phyloP scores from a whole-genome alignment of 148 eudicot species.

The Chenopodium suecicum region DNA sequence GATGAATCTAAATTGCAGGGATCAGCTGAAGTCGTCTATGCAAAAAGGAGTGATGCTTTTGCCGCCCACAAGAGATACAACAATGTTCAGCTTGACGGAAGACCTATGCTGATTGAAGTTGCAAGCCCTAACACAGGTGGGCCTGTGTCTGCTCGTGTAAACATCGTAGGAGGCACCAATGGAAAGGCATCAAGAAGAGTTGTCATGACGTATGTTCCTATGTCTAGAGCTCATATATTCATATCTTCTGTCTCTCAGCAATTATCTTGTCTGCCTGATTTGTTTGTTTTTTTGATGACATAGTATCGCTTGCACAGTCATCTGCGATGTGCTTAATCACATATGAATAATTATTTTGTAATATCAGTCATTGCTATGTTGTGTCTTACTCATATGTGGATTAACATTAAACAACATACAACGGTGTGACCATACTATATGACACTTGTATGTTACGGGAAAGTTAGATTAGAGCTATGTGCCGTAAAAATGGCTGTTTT shows the following conservation, averaged over 20 bases:
- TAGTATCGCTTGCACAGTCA: not conserved
- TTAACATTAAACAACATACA: not conserved
- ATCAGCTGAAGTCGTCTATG: conserved; percentile 88
- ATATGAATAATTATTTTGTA: no score
- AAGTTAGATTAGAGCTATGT: not conserved
- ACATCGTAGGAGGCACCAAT: conserved; percentile 67
- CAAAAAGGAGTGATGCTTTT: conserved; percentile 79
- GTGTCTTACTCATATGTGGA: not conserved
- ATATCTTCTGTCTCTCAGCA: not conserved
- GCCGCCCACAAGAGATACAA: conserved; percentile 86
- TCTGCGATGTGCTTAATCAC: not conserved
- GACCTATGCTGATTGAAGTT: conserved; percentile 86
- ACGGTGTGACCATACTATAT: not conserved
- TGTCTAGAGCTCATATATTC: not conserved
- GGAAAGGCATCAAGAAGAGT: conserved; percentile 64
- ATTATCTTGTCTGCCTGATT: not conserved
- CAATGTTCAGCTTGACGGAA: conserved; percentile 87
- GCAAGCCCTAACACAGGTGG: conserved; percentile 47
- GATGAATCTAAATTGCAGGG: conserved; percentile 49
- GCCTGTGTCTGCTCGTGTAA: conserved; percentile 77
- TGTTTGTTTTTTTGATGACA: not conserved
- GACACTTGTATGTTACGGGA: not conserved
- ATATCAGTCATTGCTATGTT: no score
- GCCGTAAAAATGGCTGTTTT: not conserved
- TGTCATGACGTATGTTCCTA: conserved; percentile 53